Percentiles rank a stretch among this genome's conserved stretches.
phyloP scores from a whole-genome alignment of 768 basidiomycete genomes.

The Amyloporia xantha region DNA sequence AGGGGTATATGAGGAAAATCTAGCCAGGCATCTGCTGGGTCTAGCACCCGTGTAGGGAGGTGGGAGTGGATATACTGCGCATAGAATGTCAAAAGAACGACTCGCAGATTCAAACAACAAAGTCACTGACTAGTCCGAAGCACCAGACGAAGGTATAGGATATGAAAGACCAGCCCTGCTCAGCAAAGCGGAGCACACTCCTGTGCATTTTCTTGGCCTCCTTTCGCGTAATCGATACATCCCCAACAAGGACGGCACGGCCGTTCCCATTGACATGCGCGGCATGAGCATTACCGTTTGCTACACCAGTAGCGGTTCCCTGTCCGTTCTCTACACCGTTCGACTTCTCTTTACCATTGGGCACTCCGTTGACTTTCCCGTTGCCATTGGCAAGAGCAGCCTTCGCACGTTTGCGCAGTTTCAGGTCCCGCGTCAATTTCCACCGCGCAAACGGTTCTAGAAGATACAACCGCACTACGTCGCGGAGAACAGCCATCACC shows the following conservation, averaged over 20 bases:
- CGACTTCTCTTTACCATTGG: slow-evolving; percentile 31
- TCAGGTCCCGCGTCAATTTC: slow-evolving; percentile 57
- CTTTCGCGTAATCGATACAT: slow-evolving; percentile 25
- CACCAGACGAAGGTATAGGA: slow-evolving; percentile 76
- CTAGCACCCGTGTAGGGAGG: slow-evolving; percentile 58
- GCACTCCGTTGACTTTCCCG: slow-evolving; percentile 27
- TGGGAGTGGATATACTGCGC: slow-evolving; percentile 73
- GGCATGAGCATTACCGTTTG: slow-evolving; percentile 31
- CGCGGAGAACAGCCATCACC: slow-evolving; percentile 82
- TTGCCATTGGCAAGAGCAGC: slow-evolving; percentile 16
- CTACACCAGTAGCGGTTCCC: slow-evolving; percentile 28
- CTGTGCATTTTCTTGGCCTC: slow-evolving; percentile 60
- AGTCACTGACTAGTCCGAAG: slow-evolving; percentile 73
- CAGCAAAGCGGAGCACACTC: slow-evolving; percentile 82
- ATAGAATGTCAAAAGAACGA: slow-evolving; percentile 2
- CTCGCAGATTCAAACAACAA: slow-evolving; percentile 9
- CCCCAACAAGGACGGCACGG: slow-evolving; percentile 23
- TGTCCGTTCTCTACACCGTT: slow-evolving; percentile 18
- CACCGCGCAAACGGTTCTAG: slow-evolving; percentile 78
- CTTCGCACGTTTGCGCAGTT: slow-evolving; percentile 15
- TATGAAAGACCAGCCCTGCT: slow-evolving; percentile 87
- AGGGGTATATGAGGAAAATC: slow-evolving; percentile 80
- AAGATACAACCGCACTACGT: slow-evolving; percentile 62
- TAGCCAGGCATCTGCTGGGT: slow-evolving; percentile 65
- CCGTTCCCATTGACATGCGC: slow-evolving; percentile 13